Evolutionary conservation across 1,139 yeast species (phyloP).

Genomic region (Yamadazyma blattariae): DNA sequence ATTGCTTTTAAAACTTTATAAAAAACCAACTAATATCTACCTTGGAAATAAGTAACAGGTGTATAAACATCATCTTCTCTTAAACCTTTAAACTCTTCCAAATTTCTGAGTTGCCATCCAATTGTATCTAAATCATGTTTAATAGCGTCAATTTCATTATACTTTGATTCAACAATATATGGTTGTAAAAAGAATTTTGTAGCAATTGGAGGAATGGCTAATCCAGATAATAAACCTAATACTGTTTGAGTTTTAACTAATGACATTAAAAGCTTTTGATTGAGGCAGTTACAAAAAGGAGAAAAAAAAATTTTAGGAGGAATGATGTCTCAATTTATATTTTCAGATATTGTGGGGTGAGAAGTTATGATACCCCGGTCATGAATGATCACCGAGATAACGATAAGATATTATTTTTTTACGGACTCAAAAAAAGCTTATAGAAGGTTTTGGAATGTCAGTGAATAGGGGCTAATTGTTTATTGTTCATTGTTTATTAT

Average conservation of each 20-base stretch:
- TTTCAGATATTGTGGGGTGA: slow-evolving; percentile 3
- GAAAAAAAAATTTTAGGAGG: no score
- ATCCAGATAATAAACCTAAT: slow-evolving; percentile 19
- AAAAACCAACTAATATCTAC: slow-evolving; percentile 14
- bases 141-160: slow-evolving; percentile 31
- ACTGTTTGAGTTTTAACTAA: slow-evolving; percentile 2
- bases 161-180: slow-evolving; percentile 20
- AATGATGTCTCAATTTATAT: no score
- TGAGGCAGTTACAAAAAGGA: no score
- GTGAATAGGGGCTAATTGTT: no score
- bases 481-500: no score
- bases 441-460: no score
- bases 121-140: slow-evolving; percentile 33
- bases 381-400: no score
- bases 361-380: not conserved
- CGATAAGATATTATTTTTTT: no score
- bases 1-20: no score
- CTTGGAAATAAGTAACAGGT: slow-evolving; percentile 29
- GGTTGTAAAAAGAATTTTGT: slow-evolving; percentile 29
- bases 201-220: slow-evolving; percentile 28
- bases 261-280: not conserved
- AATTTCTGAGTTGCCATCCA: slow-evolving; percentile 38
- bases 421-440: not conserved
- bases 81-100: slow-evolving; percentile 31
- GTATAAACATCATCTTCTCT: slow-evolving; percentile 28